A percentile compares a stretch with the other conserved stretches of the same genome.
Conservation (phyloP, 441 rosid species). For the Hura crepitans region DNA sequence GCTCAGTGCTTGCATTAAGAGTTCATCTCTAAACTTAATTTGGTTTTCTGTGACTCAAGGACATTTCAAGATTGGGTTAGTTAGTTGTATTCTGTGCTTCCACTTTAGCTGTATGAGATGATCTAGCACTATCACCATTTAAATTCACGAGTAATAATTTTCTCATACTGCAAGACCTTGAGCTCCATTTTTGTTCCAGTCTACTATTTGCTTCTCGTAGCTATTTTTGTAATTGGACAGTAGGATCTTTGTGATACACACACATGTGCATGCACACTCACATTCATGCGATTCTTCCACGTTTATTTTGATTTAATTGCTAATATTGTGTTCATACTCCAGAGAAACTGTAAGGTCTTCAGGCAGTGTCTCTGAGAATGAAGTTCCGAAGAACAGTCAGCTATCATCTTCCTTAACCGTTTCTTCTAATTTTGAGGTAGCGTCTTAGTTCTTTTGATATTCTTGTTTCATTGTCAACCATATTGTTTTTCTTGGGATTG, state of each 20-base stretch:
- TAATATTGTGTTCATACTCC: slow-evolving; percentile 29
- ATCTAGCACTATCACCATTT: slow-evolving; percentile 4
- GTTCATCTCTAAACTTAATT: background rate
- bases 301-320: slow-evolving; percentile 17
- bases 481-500: slow-evolving; percentile 1
- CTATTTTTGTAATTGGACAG: background rate
- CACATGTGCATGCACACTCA: too few species aligned
- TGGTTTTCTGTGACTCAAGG: slow-evolving; percentile 12
- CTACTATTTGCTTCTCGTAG: background rate
- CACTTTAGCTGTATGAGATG: background rate
- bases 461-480: slow-evolving; percentile 7
- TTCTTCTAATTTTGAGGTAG: slow-evolving; percentile 84
- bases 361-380: slow-evolving; percentile 43
- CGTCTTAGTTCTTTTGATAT: slow-evolving; percentile 9
- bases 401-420: slow-evolving; percentile 50
- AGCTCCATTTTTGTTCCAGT: background rate
- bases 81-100: background rate
- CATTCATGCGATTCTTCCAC: slow-evolving; percentile 4
- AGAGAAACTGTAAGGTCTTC: slow-evolving; percentile 58
- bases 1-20: background rate
- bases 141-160: background rate
- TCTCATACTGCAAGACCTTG: background rate
- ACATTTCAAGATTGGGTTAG: background rate
- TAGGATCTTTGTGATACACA: slow-evolving; percentile 1
- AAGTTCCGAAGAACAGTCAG: slow-evolving; percentile 50